Conservation (phyloP, 179 eudicot species). For the Drosera spatulata region DNA sequence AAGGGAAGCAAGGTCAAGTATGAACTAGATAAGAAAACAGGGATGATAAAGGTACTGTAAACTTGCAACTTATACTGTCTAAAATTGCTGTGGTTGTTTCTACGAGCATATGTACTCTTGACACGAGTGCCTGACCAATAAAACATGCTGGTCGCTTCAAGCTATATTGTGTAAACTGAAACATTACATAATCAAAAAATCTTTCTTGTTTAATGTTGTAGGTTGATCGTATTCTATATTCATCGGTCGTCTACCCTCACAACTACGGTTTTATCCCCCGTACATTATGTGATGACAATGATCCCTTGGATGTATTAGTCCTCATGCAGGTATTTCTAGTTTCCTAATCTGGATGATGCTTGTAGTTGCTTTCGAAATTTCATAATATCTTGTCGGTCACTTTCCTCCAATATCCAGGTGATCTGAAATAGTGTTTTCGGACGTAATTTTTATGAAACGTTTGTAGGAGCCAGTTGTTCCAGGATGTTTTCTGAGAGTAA, state of each 20-base stretch:
- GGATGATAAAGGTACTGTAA: constrained; percentile 38
- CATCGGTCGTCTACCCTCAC: constrained; percentile 34
- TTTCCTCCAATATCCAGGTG: too few relatives aligned
- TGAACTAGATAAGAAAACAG: constrained; percentile 58
- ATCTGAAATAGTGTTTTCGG: too few relatives aligned
- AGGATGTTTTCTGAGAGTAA: constrained; percentile 72
- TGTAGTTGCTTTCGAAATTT: background rate
- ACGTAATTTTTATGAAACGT: background rate
- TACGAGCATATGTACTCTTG: too few relatives aligned
- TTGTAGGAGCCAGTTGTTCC: constrained; percentile 70
- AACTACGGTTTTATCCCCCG: constrained; percentile 73
- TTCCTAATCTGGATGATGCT: background rate
- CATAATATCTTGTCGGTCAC: too few relatives aligned
- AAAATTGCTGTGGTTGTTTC: too few relatives aligned
- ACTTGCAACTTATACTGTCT: too few relatives aligned
- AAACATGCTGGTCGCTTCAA: background rate
- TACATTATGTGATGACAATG: constrained; percentile 81
- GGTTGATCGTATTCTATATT: constrained; percentile 84
- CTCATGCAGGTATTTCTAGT: constrained; percentile 62
- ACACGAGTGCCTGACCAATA: background rate
- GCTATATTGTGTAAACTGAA: background rate
- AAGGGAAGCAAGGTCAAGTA: constrained; percentile 62
- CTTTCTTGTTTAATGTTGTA: constrained; percentile 3
- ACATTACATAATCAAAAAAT: background rate
- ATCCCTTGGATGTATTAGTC: constrained; percentile 82